Evolutionary conservation across 768 basidiomycete genomes (phyloP).

Genomic region (Cyclocybe cylindracea): DNA sequence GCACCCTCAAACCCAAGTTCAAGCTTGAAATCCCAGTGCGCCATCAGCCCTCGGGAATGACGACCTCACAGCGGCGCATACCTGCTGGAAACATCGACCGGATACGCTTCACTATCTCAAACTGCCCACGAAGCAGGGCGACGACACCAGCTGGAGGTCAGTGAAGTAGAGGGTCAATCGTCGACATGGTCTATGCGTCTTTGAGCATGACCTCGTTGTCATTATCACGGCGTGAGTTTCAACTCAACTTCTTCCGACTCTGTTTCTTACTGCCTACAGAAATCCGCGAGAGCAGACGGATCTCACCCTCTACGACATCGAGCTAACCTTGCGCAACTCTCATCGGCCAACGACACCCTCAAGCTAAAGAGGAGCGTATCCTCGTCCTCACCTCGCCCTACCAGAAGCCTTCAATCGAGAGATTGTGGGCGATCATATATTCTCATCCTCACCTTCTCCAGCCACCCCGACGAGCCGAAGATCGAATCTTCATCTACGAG

Average conservation of each 20-base stretch:
- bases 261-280: too few relatives aligned
- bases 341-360: constrained; percentile 38
- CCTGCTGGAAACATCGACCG: constrained; percentile 29
- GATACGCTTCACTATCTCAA: constrained; percentile 30
- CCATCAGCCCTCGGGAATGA: constrained; percentile 36
- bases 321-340: constrained; percentile 32
- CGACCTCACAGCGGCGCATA: constrained; percentile 42
- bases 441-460: constrained; percentile 32
- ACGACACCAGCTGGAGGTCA: constrained; percentile 27
- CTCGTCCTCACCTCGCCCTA: constrained; percentile 23
- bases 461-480: constrained; percentile 11
- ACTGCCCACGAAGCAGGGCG: constrained; percentile 29
- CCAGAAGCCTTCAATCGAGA: constrained; percentile 38
- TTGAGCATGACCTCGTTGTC: constrained; percentile 47
- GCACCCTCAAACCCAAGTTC: constrained; percentile 23
- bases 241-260: background rate
- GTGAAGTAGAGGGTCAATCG: constrained; percentile 31
- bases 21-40: constrained; percentile 23
- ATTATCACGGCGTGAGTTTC: constrained; percentile 25
- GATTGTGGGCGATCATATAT: constrained; percentile 45
- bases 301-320: constrained; percentile 3
- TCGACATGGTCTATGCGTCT: constrained; percentile 45
- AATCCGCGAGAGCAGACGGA: background rate
- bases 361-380: constrained; percentile 28
- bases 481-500: constrained; percentile 41